Base-by-base conservation (phyloP, 176 grass and related monocot genomes). In the Aegilops umbellulata region DNA sequence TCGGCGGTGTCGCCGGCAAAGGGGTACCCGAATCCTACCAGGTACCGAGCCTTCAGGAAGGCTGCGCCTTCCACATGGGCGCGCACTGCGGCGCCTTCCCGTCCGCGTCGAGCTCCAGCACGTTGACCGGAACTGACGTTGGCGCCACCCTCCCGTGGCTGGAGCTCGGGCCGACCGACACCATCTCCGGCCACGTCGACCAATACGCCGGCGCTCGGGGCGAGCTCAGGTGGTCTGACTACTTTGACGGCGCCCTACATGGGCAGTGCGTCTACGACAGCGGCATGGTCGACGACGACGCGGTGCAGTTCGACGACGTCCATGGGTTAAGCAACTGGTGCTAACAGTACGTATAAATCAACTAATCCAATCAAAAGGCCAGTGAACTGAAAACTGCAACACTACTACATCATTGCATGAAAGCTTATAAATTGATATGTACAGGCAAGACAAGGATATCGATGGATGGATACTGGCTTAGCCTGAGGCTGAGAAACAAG, bases 181-280 rank as follows among this genome's bases (percentile, higher is more conserved):
- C 82, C 1, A 29, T 36, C 25, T 47, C 69, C 29, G 81, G 55
- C 51, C 79, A 83, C 27, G 42, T 77, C 2, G 77, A 85, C 69
- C 83, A 84, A 76, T 85, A 88, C 63, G 47, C 60, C 34, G 86
- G 89, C 51, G 82, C 62, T 30, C 82, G 85, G 51, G 89, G 85
- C 63, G 89, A 91, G 70, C 89, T 91, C 82, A 63, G 81, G 70
- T 91, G 89, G 89, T 85, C 89, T 1, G 89, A 91, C 77, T 91
- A 88, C 86, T 91, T 91, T 76, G 89, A 91, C 49, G 82, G 76
- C 38, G 84, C 72, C 26, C 80, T 90, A 8, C 89, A 84, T 75
- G 84, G 67, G 13, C 76, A 75, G 49, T 88, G 85, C 86, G 38
- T 91, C 69, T 91, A 91, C 86, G 79, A 49, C 79, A 11, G 44